Conservation (phyloP, 306 rosid genomes). For the Trifolium fragiferum region DNA sequence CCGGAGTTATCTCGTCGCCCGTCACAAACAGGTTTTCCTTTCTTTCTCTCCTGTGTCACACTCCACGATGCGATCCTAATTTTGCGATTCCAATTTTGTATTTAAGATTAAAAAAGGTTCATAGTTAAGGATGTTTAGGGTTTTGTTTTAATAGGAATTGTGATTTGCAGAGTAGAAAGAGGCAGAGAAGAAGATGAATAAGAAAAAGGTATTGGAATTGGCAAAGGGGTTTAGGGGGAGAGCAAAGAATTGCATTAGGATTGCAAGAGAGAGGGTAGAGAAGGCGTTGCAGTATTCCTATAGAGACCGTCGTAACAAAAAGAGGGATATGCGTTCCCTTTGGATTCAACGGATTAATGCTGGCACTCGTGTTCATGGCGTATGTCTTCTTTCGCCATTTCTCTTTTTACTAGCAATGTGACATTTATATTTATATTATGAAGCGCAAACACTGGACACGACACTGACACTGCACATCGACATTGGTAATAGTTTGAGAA, state of each 20-base stretch:
- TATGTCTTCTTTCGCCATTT: conserved; percentile 45
- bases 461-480: not conserved
- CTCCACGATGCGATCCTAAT: not conserved
- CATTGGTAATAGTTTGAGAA: not conserved
- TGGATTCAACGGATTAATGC: conserved; percentile 97
- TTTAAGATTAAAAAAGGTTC: not conserved
- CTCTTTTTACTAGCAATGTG: not conserved
- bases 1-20: not conserved
- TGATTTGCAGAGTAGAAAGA: conserved; percentile 29
- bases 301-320: conserved; percentile 95
- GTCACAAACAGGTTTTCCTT: not conserved
- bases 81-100: not conserved
- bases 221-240: conserved; percentile 98
- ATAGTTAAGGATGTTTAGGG: not conserved
- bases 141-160: conserved; percentile 2
- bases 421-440: not conserved
- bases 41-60: not conserved
- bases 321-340: conserved; percentile 94
- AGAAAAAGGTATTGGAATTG: conserved; percentile 80
- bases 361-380: conserved; percentile 91
- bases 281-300: conserved; percentile 98
- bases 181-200: conserved; percentile 60
- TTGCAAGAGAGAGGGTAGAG: conserved; percentile 96
- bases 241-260: conserved; percentile 96
- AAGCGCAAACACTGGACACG: not conserved